These are phyloP conservation scores for Leccinum obscurum DNA, from an alignment of 768 basidiomycete species.

Conservation along the genomic window DNA sequence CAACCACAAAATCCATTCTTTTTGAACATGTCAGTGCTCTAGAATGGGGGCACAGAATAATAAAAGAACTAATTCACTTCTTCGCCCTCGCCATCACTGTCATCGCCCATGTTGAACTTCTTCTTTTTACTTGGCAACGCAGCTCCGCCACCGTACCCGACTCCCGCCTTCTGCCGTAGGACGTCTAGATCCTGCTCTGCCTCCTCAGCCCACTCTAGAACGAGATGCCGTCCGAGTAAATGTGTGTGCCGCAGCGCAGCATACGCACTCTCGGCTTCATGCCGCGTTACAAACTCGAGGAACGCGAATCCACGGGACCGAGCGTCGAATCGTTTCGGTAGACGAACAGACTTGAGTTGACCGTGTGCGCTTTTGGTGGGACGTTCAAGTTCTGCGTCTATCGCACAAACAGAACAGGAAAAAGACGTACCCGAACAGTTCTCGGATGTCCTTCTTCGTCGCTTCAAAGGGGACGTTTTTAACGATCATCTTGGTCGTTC, in stretches of 20 bases:
- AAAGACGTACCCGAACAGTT: conserved; percentile 78
- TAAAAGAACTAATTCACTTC: conserved; percentile 25
- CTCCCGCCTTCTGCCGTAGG: conserved; percentile 76
- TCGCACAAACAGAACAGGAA: background rate
- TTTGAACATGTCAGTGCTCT: background rate
- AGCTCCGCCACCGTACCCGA: conserved; percentile 70
- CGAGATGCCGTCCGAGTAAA: conserved; percentile 92
- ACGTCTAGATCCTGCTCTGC: conserved; percentile 75
- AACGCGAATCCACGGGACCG: conserved; percentile 95
- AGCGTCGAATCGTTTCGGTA: conserved; percentile 90
- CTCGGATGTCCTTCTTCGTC: conserved; percentile 87
- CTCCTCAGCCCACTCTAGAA: conserved; percentile 92
- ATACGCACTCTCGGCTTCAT: conserved; percentile 89
- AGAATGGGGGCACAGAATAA: background rate
- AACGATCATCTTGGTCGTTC: conserved; percentile 92
- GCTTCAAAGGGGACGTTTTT: conserved; percentile 99
- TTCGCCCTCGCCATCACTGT: conserved; percentile 30
- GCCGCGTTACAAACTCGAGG: conserved; percentile 86
- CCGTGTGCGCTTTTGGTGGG: conserved; percentile 69
- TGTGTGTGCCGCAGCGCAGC: conserved; percentile 89
- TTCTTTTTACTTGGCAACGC: conserved; percentile 73
- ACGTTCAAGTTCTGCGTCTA: background rate
- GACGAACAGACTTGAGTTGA: conserved; percentile 88
- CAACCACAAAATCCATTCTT: background rate
- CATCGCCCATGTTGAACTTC: conserved; percentile 60